Base-by-base conservation (phyloP, 305 asterid genomes). In the Caryopteris hybrid region DNA sequence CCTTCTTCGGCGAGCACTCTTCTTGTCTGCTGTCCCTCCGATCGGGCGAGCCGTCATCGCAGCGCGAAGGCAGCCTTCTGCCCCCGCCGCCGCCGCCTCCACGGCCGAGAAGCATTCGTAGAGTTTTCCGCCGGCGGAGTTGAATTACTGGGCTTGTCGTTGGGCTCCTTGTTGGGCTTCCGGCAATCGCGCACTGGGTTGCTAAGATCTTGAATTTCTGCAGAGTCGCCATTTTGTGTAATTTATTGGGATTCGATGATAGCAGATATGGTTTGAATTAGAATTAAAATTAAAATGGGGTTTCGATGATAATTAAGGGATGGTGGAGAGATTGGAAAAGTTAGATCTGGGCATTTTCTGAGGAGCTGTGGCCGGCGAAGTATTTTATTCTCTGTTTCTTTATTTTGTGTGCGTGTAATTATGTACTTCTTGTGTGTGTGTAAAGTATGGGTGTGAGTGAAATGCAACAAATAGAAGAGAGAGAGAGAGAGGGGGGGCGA, bases 181-280 rank as follows among this genome's bases (percentile, higher is more conserved):
- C 89, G 31, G 96, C 85, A n/a, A 86, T 91, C 2, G 92, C 92
- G 74, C 99, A 94, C 69, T 87, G 98, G 31, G 91, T 86, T 6
- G 99, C 99, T 14, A 94, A 48, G 4, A 91, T 78, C 90, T 94
- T 94, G 82, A 94, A 91, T 85, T 87, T 94, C 74, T 91, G 97
- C 18, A 92, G 74, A 38, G 95, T 79, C 57, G 92, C 89, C 97
- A 91, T 91, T 51, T 39, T 61, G 69, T n/a, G 46, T 1, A 9
- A 36, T 59, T 60, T 38, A 17, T n/a, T 64, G 39, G 36, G 33
- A n/a, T 33, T 20, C 22, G 76, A 45, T 60, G 55, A 9, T 43
- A 43, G 27, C 39, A 34, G 39, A 45, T 48, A 54, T 67, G 59
- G 69, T n/a, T n/a, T n/a, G n/a, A n/a, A n/a, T 34, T 16, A 21